Base-by-base conservation (phyloP, 1,139 yeast species). In the Magnusiomyces fungicola region DNA sequence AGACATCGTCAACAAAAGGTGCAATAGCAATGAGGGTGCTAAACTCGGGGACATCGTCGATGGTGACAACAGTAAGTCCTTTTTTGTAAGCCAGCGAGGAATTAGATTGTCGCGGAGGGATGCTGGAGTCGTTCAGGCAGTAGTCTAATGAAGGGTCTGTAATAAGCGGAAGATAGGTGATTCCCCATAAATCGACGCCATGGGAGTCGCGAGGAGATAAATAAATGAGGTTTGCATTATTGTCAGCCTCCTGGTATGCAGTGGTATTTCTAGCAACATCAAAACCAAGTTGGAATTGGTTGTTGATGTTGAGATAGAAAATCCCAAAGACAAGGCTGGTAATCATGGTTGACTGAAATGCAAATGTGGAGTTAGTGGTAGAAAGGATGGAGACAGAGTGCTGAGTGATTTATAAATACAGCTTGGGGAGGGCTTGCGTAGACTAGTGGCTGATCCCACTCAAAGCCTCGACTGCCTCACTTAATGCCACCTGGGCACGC, bases 101-200 rank as follows among this genome's bases (percentile, higher is more conserved):
- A 32, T 38, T 16, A 5, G 30, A 21, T 18, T 10, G 2, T 24
- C 45, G 12, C 10, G 27, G 23, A 29, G 50, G 49, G 22, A 51
- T 32, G 18, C 41, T 30, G 21, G 47, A 24, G 24, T 27, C 33
- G 32, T 46, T n/a, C 29, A 45, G 16, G 33, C 54, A 51, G 39
- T 45, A 27, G n/a, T 39, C 23, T 22, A 33, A 30, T 24, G 29
- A 25, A 6, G 46, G 39, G n/a, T 45, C 33, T 2, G 14, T 23
- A 9, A 48, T 43, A 3, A 46, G 24, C 1, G 54, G 54, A 3
- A 52, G 16, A 30, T 52, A 52, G 14, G 51, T 44, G 4, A 48
- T 40, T 4, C 54, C 54, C 54, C 54, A 52, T 7, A 46, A n/a
- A 14, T 33, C 39, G 30, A 47, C 22, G 4, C 52, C 52, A 27